phyloP scores from a whole-genome alignment of 2,329 filamentous ascomycete species.

The Fusarium kyushuense region DNA sequence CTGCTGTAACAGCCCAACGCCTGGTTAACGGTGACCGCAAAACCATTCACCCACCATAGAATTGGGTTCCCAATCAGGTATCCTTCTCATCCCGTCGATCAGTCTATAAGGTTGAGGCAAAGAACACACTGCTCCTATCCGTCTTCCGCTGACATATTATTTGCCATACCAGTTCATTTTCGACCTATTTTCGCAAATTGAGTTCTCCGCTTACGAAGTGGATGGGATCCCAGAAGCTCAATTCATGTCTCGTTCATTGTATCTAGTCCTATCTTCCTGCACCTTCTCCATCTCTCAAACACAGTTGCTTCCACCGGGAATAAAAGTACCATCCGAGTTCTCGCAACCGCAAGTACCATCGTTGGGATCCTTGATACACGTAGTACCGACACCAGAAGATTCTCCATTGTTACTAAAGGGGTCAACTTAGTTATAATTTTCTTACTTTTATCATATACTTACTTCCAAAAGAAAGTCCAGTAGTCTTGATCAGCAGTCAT shows the following conservation, averaged over 20 bases:
- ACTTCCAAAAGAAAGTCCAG: slow-evolving; percentile 48
- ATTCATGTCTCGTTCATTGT: background rate
- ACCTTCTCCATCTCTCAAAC: background rate
- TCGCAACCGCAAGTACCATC: slow-evolving; percentile 45
- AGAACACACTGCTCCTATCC: background rate
- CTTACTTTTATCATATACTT: background rate
- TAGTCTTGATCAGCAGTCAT: slow-evolving; percentile 37
- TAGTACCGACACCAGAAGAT: slow-evolving; percentile 41
- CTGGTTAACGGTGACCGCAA: background rate
- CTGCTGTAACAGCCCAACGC: background rate
- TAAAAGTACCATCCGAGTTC: slow-evolving; percentile 43
- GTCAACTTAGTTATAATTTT: slow-evolving; percentile 13
- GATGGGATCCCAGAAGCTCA: background rate
- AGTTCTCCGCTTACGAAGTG: background rate
- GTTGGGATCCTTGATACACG: slow-evolving; percentile 43
- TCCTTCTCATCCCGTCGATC: background rate
- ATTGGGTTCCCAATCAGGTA: background rate
- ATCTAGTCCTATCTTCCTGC: background rate
- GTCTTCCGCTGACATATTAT: background rate
- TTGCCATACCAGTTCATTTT: background rate
- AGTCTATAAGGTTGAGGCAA: background rate
- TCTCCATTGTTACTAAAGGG: slow-evolving; percentile 31
- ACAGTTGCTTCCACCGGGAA: slow-evolving; percentile 37
- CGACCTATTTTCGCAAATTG: background rate
- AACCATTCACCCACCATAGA: background rate